Base-by-base conservation (phyloP, 345 rosid genomes). In the Turritis glabra region DNA sequence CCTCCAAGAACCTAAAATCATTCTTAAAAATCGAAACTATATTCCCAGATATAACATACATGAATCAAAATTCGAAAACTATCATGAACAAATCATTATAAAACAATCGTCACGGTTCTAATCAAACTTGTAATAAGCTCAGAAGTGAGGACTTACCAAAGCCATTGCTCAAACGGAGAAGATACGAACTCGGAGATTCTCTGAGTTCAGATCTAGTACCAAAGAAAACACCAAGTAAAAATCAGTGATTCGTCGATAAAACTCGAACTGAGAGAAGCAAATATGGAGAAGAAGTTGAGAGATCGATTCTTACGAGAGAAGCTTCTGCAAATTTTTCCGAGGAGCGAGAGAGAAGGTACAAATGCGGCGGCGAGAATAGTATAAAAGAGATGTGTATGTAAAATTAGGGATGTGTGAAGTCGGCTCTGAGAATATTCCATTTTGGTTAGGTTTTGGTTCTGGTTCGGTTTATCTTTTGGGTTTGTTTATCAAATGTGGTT, bases 151-250 rank as follows among this genome's bases (percentile, higher is more conserved):
- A 70, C 90, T 85, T 62, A 89, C 95, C 88, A 89, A 80, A 72
- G 89, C 88, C 95, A 91, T 91, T 72, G 88, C 88, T 82, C 77
- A 26, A 38, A 62, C 69, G 75, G 70, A 66, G 66, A 76, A 79
- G 21, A 40, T 13, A 75, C 53, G 58, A 32, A 72, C 69, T 60
- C 74, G 12, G 63, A 10, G 74, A 55, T 87, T 17, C 1, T 80
- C 86, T 55, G 75, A 79, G 74, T 70, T 79, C 82, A 77, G 92
- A 88, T 85, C 92, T 88, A 82, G 30, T 50, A 17, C 5, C 35
- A 74, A 66, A 47, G 52, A 67, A 8, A 48, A 21, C 13, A 25
- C 9, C 8, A 48, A 32, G 43, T 18, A 46, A 66, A 74, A 44
- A 23, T n/a, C 30, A 2, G 21, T 75, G 21, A 67, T 29, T 55